Conservation (phyloP, 2,329 filamentous ascomycete species). For the Verticillium zaregamsianum region DNA sequence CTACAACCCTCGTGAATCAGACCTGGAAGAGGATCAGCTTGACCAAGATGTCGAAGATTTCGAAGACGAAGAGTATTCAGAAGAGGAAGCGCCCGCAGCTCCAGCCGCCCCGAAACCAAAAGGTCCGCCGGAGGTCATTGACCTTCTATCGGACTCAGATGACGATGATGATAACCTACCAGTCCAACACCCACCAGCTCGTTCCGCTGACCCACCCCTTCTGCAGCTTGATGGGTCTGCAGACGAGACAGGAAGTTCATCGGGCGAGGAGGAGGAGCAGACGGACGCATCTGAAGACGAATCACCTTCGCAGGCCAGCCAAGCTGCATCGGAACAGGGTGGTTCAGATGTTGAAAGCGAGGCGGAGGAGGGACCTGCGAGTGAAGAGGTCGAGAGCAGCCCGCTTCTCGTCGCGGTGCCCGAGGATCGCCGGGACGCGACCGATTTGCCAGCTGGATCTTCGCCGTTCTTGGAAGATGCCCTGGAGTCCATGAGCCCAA, state of each 20-base stretch:
- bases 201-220: not conserved
- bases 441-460: not conserved
- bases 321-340: not conserved
- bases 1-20: conserved; percentile 4
- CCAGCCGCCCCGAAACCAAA: not conserved
- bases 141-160: conserved; percentile 13
- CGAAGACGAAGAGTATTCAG: conserved; percentile 11
- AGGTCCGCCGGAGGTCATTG: conserved; percentile 10
- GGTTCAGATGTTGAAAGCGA: conserved; percentile 5
- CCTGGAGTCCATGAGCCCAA: conserved; percentile 11
- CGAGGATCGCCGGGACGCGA: not conserved
- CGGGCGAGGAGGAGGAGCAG: not conserved
- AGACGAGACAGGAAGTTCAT: conserved; percentile 1
- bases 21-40: conserved; percentile 9
- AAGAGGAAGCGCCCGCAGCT: conserved; percentile 1
- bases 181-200: not conserved
- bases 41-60: conserved; percentile 8
- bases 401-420: not conserved
- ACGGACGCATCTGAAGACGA: conserved; percentile 3
- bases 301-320: not conserved
- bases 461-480: conserved; percentile 1
- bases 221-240: conserved; percentile 9
- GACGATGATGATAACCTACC: conserved; percentile 9
- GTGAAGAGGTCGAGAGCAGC: not conserved
- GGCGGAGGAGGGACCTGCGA: not conserved